Conservation (phyloP, 2,329 filamentous ascomycete genomes). For the Pseudogymnoascus sp. region DNA sequence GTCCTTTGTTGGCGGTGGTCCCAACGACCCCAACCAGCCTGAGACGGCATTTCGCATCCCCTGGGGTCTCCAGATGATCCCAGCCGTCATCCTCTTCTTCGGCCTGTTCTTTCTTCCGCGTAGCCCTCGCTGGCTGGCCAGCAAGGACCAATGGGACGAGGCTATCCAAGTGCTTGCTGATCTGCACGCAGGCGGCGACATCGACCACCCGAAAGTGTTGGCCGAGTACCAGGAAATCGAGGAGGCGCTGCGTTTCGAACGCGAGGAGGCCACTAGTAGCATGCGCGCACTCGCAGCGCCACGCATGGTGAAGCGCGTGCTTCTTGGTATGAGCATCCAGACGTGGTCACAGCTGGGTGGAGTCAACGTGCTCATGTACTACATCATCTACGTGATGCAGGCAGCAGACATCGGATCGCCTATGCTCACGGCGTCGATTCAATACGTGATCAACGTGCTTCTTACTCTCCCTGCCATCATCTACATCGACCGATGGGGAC, state of each 20-base stretch:
- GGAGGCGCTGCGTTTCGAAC: slow-evolving; percentile 65
- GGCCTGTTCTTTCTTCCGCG: slow-evolving; percentile 54
- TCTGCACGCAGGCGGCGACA: slow-evolving; percentile 49
- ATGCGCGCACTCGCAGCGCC: slow-evolving; percentile 65
- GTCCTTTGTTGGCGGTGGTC: slow-evolving; percentile 44
- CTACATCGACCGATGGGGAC: slow-evolving; percentile 67
- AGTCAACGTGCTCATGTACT: slow-evolving; percentile 68
- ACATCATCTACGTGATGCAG: slow-evolving; percentile 66
- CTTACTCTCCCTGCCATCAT: slow-evolving; percentile 70
- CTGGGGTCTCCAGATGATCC: slow-evolving; percentile 52
- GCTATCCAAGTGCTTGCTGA: slow-evolving; percentile 47
- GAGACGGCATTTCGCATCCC: slow-evolving; percentile 50
- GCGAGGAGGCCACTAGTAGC: slow-evolving; percentile 57
- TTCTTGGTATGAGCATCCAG: slow-evolving; percentile 63
- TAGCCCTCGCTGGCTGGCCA: slow-evolving; percentile 62
- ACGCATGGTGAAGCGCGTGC: slow-evolving; percentile 61
- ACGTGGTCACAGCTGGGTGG: slow-evolving; percentile 70
- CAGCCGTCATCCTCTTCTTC: slow-evolving; percentile 42
- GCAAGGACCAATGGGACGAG: slow-evolving; percentile 59
- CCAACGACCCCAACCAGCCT: slow-evolving; percentile 41
- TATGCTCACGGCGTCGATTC: slow-evolving; percentile 58
- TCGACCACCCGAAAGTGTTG: slow-evolving; percentile 49
- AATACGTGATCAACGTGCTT: slow-evolving; percentile 70
- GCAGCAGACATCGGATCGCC: slow-evolving; percentile 47
- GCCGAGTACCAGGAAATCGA: slow-evolving; percentile 61